Percentiles rank a stretch among this genome's conserved stretches.
These are phyloP conservation scores for Saprolegnia diclina DNA, from an alignment of 352 stramenopile genomes.

Conservation along the genomic window DNA sequence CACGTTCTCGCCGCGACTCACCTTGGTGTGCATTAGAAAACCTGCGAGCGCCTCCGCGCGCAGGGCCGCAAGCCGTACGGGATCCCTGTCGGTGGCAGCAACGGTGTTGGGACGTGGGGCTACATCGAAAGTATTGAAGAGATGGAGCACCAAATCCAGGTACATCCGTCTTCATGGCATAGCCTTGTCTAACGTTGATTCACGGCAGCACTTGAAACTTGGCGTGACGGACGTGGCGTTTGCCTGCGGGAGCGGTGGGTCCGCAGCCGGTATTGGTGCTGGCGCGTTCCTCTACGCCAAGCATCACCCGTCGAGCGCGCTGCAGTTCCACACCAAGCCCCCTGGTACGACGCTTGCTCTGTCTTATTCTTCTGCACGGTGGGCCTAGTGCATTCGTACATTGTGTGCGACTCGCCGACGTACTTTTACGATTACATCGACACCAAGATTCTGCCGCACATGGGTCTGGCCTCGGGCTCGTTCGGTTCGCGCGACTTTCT, in stretches of 20 bases:
- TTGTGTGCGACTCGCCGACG: constrained; percentile 79
- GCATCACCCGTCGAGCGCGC: constrained; percentile 29
- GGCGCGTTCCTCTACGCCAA: constrained; percentile 64
- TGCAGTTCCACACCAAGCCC: constrained; percentile 39
- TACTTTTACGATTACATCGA: constrained; percentile 84
- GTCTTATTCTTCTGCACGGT: background rate
- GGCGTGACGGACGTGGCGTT: constrained; percentile 77
- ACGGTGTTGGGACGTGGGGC: constrained; percentile 89
- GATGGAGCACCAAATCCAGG: constrained; percentile 67
- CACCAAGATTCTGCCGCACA: constrained; percentile 56
- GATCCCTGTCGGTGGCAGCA: constrained; percentile 87
- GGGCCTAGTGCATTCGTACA: constrained; percentile 62
- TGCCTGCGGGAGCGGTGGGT: constrained; percentile 76
- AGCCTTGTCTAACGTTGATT: background rate
- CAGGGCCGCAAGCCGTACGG: constrained; percentile 65
- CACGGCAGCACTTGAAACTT: constrained; percentile 38
- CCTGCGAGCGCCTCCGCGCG: constrained; percentile 50
- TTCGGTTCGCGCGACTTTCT: constrained; percentile 61
- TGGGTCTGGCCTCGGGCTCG: constrained; percentile 39
- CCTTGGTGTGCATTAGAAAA: constrained; percentile 32
- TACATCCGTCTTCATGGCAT: constrained; percentile 23
- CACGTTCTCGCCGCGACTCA: background rate
- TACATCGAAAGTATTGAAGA: constrained; percentile 91
- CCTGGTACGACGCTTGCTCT: constrained; percentile 31
- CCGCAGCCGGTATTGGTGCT: constrained; percentile 64